phyloP scores from a whole-genome alignment of 2,329 filamentous ascomycete genomes.

The Mariannaea elegans region DNA sequence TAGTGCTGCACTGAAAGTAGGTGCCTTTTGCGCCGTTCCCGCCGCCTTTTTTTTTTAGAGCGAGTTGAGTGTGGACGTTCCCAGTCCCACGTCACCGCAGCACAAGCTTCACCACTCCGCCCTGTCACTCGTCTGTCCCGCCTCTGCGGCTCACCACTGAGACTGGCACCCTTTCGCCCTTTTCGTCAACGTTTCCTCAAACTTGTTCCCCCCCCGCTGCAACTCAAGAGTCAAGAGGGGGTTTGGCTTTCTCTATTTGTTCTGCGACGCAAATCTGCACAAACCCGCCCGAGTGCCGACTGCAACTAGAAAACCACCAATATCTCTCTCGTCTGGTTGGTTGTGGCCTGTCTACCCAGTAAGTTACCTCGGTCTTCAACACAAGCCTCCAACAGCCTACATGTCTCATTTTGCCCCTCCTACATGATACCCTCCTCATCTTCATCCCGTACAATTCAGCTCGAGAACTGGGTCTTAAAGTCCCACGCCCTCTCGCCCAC shows the following conservation, averaged over 20 bases:
- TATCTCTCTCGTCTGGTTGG: slow-evolving; percentile 9
- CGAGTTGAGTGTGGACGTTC: slow-evolving; percentile 1
- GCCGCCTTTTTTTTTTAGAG: slow-evolving; percentile 15
- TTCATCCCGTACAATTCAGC: slow-evolving; percentile 19
- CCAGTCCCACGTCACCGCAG: slow-evolving; percentile 21
- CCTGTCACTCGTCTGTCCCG: slow-evolving; percentile 12
- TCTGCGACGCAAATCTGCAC: background rate
- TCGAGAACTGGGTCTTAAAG: slow-evolving; percentile 8
- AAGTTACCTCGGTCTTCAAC: slow-evolving; percentile 30
- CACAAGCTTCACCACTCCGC: slow-evolving; percentile 11
- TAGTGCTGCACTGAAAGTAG: slow-evolving; percentile 13
- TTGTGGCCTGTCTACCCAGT: slow-evolving; percentile 22
- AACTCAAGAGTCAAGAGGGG: background rate
- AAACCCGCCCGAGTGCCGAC: background rate
- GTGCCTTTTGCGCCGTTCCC: slow-evolving; percentile 4
- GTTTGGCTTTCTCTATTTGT: background rate
- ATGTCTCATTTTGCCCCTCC: slow-evolving; percentile 14
- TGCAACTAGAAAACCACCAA: background rate
- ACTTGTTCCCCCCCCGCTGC: background rate
- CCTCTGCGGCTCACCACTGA: slow-evolving; percentile 17
- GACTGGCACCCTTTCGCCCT: background rate
- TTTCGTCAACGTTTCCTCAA: background rate
- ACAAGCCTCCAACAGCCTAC: slow-evolving; percentile 1
- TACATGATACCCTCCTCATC: slow-evolving; percentile 12
- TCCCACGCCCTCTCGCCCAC: slow-evolving; percentile 22